Base-by-base conservation (phyloP, 2,329 filamentous ascomycete genomes). In the Fusarium sacchari region DNA sequence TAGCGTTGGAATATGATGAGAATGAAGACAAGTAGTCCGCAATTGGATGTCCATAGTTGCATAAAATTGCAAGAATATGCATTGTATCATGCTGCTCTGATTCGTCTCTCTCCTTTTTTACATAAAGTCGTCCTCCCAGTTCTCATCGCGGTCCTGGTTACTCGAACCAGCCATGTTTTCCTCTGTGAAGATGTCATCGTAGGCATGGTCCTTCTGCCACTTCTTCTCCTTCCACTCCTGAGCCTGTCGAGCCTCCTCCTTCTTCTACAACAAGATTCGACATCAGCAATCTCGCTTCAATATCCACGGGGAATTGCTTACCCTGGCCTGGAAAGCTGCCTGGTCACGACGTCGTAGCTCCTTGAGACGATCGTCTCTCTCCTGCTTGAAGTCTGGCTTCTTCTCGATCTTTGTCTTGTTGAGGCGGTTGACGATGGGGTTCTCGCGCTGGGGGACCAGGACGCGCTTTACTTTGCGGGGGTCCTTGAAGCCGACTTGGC, bases 191-290 rank as follows among this genome's bases (percentile, higher is more conserved):
- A 98, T 83, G 52, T 97, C 95, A 80, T 98, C 96, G 82, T 99
- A 99, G 5, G 95, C 96, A 83, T 99, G 96, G n/a, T 97, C 95
- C 84, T 96, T 96, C 83, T 97, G 94, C 88, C 91, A 97, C 82
- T 97, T 97, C 84, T 96, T 90, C 83, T 97, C 92, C 82, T 94
- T 93, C 73, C 94, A 89, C 85, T 98, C 94, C 82, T 94, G 92
- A 56, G 91, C 89, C 52, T 95, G 81, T 42, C 86, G 86, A 1
- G 89, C 90, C 78, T 96, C 94, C 81, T 95, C 92, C 81, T 95
- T 95, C 83, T 89, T 92, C 93, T 94, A 60, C 17, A 32, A 28
- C 36, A 5, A 14, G 3, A 32, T 53, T 50, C 11, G 57, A 12
- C 18, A 49, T 64, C 22, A 64, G 62, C n/a, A 32, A 24, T 36